phyloP scores from a whole-genome alignment of 179 eudicot genomes.

The Spergularia azorica region DNA sequence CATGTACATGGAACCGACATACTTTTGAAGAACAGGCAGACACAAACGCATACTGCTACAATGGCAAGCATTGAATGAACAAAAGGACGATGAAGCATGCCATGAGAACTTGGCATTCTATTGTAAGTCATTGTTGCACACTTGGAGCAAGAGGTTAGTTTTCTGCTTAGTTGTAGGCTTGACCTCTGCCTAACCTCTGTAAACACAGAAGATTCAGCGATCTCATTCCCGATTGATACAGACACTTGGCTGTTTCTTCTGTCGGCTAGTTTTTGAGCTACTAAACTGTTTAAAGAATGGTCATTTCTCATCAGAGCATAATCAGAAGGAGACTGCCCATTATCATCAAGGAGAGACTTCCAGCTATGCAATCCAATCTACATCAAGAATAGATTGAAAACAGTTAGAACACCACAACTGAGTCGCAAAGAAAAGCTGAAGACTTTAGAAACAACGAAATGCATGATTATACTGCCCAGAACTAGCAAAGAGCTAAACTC shows the following conservation, averaged over 20 bases:
- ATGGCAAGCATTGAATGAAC: conserved; percentile 75
- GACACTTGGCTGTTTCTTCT: conserved; percentile 52
- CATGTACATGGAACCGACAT: conserved; percentile 49
- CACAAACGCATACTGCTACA: conserved; percentile 88
- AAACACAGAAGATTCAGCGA: conserved; percentile 25
- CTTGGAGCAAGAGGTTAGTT: conserved; percentile 58
- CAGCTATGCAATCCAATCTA: conserved; percentile 73
- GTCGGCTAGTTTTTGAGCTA: conserved; percentile 61
- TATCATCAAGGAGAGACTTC: conserved; percentile 63
- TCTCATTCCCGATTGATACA: conserved; percentile 47
- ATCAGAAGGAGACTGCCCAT: conserved; percentile 63
- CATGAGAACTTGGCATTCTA: conserved; percentile 47
- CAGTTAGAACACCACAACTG: not conserved
- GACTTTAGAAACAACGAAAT: too few relatives aligned
- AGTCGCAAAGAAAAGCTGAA: too few relatives aligned
- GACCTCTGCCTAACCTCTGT: conserved; percentile 29
- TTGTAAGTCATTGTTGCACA: conserved; percentile 53
- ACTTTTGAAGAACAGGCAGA: conserved; percentile 64
- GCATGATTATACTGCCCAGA: too few relatives aligned
- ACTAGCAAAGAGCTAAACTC: too few relatives aligned
- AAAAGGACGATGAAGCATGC: conserved; percentile 65
- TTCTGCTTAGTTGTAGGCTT: conserved; percentile 27
- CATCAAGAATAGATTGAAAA: conserved; percentile 18
- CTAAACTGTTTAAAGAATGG: conserved; percentile 53
- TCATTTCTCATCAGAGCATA: conserved; percentile 75